phyloP scores from a whole-genome alignment of 1,284 basidiomycete genomes.

The Tilletia walkeri region DNA sequence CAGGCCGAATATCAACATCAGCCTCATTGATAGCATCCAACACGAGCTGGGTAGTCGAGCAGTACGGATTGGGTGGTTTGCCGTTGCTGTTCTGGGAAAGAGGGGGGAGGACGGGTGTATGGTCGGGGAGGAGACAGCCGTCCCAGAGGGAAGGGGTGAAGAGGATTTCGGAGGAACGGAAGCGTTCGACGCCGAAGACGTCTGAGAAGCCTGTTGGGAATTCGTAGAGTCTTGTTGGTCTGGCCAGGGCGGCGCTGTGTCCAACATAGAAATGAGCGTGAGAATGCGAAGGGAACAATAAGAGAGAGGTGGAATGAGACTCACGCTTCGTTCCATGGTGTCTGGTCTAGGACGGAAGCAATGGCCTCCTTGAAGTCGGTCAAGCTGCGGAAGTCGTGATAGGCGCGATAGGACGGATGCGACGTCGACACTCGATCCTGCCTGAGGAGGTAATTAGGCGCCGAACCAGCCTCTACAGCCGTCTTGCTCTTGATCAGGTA shows the following conservation, averaged over 20 bases:
- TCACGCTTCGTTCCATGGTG: slow-evolving; percentile 83
- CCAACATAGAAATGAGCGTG: neutral
- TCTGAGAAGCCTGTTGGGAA: slow-evolving; percentile 92
- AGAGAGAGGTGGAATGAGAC: slow-evolving; percentile 34
- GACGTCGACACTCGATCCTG: slow-evolving; percentile 56
- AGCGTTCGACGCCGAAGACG: slow-evolving; percentile 79
- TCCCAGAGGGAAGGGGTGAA: slow-evolving; percentile 75
- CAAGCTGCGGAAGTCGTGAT: slow-evolving; percentile 80
- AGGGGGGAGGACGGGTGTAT: slow-evolving; percentile 10
- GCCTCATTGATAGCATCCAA: slow-evolving; percentile 76
- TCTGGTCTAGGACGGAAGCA: slow-evolving; percentile 72
- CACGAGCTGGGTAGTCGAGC: slow-evolving; percentile 61
- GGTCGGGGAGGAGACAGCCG: slow-evolving; percentile 13
- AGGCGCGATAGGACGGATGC: slow-evolving; percentile 74
- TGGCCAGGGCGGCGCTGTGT: slow-evolving; percentile 32
- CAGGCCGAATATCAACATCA: slow-evolving; percentile 86
- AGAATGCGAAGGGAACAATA: slow-evolving; percentile 8
- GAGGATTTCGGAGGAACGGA: slow-evolving; percentile 80
- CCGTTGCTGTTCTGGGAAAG: neutral
- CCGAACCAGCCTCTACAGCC: slow-evolving; percentile 65
- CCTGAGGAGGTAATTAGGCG: slow-evolving; percentile 60
- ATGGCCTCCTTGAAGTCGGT: slow-evolving; percentile 92
- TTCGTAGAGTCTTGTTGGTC: slow-evolving; percentile 71
- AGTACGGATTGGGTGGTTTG: neutral
- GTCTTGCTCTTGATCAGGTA: slow-evolving; percentile 81